phyloP scores from a whole-genome alignment of 495 filamentous ascomycete genomes.

The Xylaria sp. region DNA sequence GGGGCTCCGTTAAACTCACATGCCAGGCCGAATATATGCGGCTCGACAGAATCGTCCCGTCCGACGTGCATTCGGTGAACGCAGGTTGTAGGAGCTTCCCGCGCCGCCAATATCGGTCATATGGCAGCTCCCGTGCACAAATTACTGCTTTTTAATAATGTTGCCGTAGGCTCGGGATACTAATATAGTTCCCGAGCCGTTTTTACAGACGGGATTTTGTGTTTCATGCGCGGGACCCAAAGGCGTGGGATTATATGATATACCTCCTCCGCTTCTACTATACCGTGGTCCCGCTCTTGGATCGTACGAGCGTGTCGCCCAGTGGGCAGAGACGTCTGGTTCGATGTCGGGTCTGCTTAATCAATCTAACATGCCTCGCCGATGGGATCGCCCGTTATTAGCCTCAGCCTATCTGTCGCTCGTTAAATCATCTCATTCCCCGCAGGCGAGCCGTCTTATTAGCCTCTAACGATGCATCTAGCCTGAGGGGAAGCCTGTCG shows the following conservation, averaged over 20 bases:
- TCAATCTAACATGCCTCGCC: conserved; percentile 13
- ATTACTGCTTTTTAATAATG: background rate
- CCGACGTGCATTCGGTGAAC: conserved; percentile 9
- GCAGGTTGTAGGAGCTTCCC: conserved; percentile 17
- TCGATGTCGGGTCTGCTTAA: conserved; percentile 8
- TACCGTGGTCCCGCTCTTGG: background rate
- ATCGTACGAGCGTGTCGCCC: background rate
- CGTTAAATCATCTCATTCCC: background rate
- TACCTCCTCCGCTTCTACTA: background rate
- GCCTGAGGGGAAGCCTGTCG: conserved; percentile 26
- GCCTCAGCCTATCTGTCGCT: conserved; percentile 14
- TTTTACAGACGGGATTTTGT: background rate
- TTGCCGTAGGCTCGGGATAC: background rate
- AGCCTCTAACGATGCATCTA: conserved; percentile 21
- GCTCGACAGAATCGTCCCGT: conserved; percentile 5
- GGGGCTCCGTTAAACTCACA: conserved; percentile 15
- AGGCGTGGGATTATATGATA: conserved; percentile 15
- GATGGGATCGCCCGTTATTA: conserved; percentile 14
- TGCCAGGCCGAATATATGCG: conserved; percentile 2
- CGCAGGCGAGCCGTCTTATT: conserved; percentile 19
- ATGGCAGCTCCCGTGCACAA: conserved; percentile 7
- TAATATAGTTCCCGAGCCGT: background rate
- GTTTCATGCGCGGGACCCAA: conserved; percentile 7
- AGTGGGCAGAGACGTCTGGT: conserved; percentile 10
- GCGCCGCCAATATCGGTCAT: background rate